Percentiles rank a stretch among this genome's conserved stretches.
phyloP scores from a whole-genome alignment of 1,284 basidiomycete species.

The Boletellus deceptivus region DNA sequence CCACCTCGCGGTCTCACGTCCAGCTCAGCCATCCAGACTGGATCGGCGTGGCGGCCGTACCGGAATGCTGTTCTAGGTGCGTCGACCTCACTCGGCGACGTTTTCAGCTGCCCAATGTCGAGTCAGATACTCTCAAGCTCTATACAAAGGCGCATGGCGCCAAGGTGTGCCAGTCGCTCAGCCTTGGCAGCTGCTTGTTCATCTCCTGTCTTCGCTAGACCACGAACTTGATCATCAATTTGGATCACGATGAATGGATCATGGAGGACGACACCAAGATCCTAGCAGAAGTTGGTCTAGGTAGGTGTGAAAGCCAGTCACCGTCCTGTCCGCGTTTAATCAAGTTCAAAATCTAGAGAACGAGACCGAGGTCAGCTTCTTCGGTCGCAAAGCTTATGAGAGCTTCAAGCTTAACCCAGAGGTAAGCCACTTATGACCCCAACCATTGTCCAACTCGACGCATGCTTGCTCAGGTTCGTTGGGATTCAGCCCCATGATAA shows the following conservation, averaged over 20 bases:
- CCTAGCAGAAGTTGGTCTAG: conserved; percentile 70
- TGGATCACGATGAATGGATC: conserved; percentile 94
- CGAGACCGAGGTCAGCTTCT: conserved; percentile 91
- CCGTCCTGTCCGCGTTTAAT: not conserved
- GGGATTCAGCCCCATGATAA: conserved; percentile 22
- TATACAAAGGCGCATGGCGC: conserved; percentile 94
- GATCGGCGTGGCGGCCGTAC: conserved; percentile 86
- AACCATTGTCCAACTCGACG: not conserved
- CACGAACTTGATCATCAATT: conserved; percentile 92
- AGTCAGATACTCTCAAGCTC: conserved; percentile 87
- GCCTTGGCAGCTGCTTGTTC: not conserved
- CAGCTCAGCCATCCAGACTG: conserved; percentile 62
- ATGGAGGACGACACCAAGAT: conserved; percentile 63
- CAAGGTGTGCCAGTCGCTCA: conserved; percentile 54
- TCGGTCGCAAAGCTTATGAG: conserved; percentile 76
- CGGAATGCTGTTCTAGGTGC: conserved; percentile 66
- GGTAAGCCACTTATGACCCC: conserved; percentile 41
- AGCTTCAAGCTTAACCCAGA: conserved; percentile 80
- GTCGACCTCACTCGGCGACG: conserved; percentile 16
- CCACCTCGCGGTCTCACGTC: conserved; percentile 11
- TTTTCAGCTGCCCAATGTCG: conserved; percentile 1
- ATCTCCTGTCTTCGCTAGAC: conserved; percentile 53
- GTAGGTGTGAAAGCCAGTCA: conserved; percentile 43
- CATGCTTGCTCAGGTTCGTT: conserved; percentile 22
- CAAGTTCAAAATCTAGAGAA: conserved; percentile 64